Evolutionary conservation across 1,284 basidiomycete genomes (phyloP), one percentile per base, ranked within the genome.

Genomic region (Pulveroboletus sp.): DNA sequence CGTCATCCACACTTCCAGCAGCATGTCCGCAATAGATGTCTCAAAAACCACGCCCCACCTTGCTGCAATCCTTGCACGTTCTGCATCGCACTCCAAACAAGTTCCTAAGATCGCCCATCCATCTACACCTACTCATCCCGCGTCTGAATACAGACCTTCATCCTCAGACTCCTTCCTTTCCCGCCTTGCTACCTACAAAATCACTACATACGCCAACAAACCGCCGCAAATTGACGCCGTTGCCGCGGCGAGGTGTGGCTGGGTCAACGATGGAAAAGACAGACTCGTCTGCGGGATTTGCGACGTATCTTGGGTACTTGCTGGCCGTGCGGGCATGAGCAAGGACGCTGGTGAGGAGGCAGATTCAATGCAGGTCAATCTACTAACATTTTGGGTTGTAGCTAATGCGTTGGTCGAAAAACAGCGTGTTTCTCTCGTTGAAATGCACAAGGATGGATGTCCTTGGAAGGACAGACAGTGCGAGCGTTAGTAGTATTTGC

Each of bases 391-490:
- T 25, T 40, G 14, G 22, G 53, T 11, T 65, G 14, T 62, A 89
- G 89, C 85, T 42, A 84, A 81, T 68, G 68, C 83, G 17, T 75
- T 92, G 56, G 74, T 90, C 31, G 87, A 90, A 68, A 91, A 87
- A 65, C 91, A 92, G 67, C 79, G 80, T 8, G 60, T 67, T 4
- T 81, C 80, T 39, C 73, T 92, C 10, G 81, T 91, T 2, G 80
- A 83, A 15, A 79, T 79, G 67, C 91, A 92, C 68, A 91, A 91
- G 68, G 77, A 84, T 51, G 87, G 88, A 1, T 92, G 90, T 66
- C 91, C 91, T 4, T 92, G 91, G 91, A 89, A 82, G 70, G 77
- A 78, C 31, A 80, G 82, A 53, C 90, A 92, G 68, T 91, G 90
- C 63, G 88, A 91, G 70, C 72, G 91, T 92, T 64, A 62, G 75